These are phyloP conservation scores for Coemansia asiatica DNA, from an alignment of 192 early-diverging fungal genomes.

Conservation along the genomic window DNA sequence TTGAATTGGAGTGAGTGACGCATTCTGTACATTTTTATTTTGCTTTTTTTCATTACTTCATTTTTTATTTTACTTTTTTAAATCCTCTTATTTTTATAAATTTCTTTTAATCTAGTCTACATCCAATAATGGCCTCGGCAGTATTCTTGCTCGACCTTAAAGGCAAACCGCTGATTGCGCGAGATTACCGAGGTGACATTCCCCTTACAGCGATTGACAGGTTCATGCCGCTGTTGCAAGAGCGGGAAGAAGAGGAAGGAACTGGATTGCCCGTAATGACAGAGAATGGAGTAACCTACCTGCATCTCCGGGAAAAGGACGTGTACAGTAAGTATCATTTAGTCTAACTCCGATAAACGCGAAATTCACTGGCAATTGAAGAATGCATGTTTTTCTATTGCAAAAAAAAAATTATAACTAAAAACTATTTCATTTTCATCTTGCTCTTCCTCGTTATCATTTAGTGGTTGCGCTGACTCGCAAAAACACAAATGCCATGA, in stretches of 20 bases:
- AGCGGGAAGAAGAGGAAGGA: slow-evolving; percentile 91
- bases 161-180: slow-evolving; percentile 97
- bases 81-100: not conserved
- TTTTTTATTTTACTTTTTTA: not conserved
- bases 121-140: slow-evolving; percentile 64
- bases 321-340: slow-evolving; percentile 75
- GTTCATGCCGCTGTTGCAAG: slow-evolving; percentile 94
- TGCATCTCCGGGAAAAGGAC: slow-evolving; percentile 95
- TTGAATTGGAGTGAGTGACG: no score
- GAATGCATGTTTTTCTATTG: no score
- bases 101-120: no score
- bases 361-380: not conserved
- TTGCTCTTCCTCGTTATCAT: not conserved
- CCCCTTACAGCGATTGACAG: slow-evolving; percentile 94
- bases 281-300: slow-evolving; percentile 92
- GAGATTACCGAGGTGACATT: slow-evolving; percentile 98
- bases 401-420: no score
- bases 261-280: slow-evolving; percentile 87
- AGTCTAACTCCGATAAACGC: not conserved
- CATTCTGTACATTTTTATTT: no score
- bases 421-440: no score
- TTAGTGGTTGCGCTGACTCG: slow-evolving; percentile 87
- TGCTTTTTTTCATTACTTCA: not conserved
- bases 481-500: slow-evolving; percentile 97
- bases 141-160: slow-evolving; percentile 96